A percentile compares a stretch with the other conserved stretches of the same genome.
Evolutionary conservation across 768 basidiomycete species (phyloP).

Genomic region (Panus rudis): DNA sequence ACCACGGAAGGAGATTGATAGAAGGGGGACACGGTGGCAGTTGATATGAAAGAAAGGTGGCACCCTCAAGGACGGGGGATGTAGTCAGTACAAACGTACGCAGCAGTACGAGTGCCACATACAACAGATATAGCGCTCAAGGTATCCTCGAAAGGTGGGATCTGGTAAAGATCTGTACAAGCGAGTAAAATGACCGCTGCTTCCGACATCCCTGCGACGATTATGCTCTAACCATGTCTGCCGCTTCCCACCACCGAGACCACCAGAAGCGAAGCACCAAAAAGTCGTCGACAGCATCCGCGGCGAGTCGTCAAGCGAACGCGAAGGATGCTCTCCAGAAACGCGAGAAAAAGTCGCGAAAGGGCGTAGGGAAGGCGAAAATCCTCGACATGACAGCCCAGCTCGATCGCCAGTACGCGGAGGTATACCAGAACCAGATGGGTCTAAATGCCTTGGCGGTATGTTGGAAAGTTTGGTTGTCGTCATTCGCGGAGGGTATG

Average conservation of each 20-base stretch:
- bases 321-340: conserved; percentile 4
- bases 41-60: too few relatives aligned
- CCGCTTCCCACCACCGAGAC: neutral
- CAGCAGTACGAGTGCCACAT: too few relatives aligned
- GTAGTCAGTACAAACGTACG: neutral
- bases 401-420: conserved; percentile 4
- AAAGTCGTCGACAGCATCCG: neutral
- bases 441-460: too few relatives aligned
- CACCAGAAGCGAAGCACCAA: conserved; percentile 1
- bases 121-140: too few relatives aligned
- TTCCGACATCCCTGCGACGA: neutral
- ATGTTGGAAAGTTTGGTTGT: too few relatives aligned
- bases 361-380: neutral
- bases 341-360: neutral
- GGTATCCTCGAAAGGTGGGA: too few relatives aligned
- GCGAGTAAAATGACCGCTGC: too few relatives aligned
- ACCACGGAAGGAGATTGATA: too few relatives aligned
- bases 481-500: too few relatives aligned
- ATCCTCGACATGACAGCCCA: conserved; percentile 6
- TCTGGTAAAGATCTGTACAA: too few relatives aligned
- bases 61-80: neutral
- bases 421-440: too few relatives aligned
- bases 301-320: neutral
- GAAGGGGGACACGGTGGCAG: too few relatives aligned
- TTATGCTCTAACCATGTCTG: neutral